phyloP scores from a whole-genome alignment of 2,329 filamentous ascomycete species.

The Fusarium cyanostomum region DNA sequence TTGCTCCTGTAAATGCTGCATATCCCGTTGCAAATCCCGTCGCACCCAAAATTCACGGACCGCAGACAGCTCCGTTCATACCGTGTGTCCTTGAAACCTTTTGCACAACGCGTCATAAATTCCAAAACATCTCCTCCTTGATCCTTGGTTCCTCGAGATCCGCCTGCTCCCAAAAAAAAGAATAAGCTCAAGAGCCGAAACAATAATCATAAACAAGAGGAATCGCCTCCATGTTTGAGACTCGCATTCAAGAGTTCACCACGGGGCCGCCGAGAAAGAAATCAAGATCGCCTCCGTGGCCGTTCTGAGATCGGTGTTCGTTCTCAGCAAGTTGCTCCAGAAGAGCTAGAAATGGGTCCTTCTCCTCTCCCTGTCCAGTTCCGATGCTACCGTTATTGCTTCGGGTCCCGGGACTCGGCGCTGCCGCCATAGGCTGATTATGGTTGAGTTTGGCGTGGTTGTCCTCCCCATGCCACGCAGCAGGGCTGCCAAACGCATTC shows the following conservation, averaged over 20 bases:
- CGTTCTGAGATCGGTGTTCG: constrained; percentile 68
- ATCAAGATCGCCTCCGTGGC: constrained; percentile 78
- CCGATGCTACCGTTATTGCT: constrained; percentile 62
- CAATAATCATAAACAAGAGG: neutral
- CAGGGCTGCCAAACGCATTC: constrained; percentile 62
- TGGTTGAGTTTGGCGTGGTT: constrained; percentile 34
- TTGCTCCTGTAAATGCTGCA: constrained; percentile 37
- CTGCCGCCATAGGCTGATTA: constrained; percentile 32
- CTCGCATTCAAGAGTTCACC: constrained; percentile 15
- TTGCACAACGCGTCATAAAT: constrained; percentile 1
- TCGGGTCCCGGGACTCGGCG: constrained; percentile 55
- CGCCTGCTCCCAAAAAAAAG: constrained; percentile 1
- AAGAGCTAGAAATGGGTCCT: constrained; percentile 82
- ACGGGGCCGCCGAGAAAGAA: constrained; percentile 68
- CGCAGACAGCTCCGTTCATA: neutral
- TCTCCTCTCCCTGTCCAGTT: constrained; percentile 67
- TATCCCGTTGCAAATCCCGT: constrained; percentile 22
- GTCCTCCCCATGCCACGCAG: constrained; percentile 60
- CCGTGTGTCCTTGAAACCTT: constrained; percentile 10
- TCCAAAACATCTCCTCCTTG: neutral
- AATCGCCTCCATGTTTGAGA: neutral
- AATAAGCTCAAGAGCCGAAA: neutral
- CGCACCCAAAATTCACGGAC: constrained; percentile 14
- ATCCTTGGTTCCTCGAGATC: constrained; percentile 2
- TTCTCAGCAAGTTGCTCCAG: constrained; percentile 86